phyloP scores from a whole-genome alignment of 306 rosid genomes.

The Rubus parviflorus region DNA sequence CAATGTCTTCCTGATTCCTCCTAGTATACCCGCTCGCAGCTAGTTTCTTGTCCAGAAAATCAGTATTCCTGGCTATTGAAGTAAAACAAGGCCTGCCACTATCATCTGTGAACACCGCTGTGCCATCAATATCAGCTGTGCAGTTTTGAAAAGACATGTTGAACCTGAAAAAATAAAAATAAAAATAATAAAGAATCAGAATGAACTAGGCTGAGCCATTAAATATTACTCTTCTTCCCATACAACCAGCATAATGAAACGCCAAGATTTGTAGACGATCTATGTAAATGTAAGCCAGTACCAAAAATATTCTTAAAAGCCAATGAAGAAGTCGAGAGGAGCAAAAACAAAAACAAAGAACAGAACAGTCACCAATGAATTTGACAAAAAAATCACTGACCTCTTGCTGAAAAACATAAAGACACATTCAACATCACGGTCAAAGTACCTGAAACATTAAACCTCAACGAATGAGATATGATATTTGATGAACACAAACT shows the following conservation, averaged over 20 bases:
- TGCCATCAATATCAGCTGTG: conserved; percentile 50
- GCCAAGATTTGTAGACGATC: background rate
- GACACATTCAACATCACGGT: conserved; percentile 91
- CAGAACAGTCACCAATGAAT: background rate
- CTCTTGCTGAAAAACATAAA: conserved; percentile 84
- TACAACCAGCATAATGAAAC: background rate
- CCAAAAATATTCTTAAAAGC: background rate
- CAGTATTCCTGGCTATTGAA: conserved; percentile 55
- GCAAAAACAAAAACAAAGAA: background rate
- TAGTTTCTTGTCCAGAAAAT: conserved; percentile 80
- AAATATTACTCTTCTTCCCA: background rate
- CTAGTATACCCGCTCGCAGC: conserved; percentile 87
- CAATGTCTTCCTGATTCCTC: conserved; percentile 73
- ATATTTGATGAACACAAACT: background rate
- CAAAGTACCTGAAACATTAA: conserved; percentile 78
- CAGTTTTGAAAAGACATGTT: conserved; percentile 62
- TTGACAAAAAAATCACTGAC: conserved; percentile 38
- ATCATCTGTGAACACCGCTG: conserved; percentile 49
- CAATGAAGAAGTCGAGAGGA: background rate
- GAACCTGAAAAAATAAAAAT: conserved; percentile 49
- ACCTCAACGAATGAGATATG: conserved; percentile 13
- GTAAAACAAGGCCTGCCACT: conserved; percentile 63
- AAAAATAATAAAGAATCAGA: background rate
- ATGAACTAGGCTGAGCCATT: background rate
- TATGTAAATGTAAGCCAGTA: background rate